Evolutionary conservation across 2,329 filamentous ascomycete genomes (phyloP).

Genomic region (Ceratocystis eucalypticola): DNA sequence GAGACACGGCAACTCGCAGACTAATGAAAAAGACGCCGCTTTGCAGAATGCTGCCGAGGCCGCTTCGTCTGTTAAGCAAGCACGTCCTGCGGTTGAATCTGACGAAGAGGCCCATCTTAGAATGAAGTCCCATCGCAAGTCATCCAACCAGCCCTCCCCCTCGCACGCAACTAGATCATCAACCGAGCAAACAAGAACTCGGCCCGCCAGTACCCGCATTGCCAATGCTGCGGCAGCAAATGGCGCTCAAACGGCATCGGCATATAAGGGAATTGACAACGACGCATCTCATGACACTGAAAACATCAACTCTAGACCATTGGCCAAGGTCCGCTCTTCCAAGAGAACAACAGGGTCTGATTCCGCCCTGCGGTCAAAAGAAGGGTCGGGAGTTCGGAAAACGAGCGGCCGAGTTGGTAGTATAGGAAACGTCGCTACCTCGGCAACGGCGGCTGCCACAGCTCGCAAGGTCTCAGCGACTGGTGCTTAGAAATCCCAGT

Average conservation of each 20-base stretch:
- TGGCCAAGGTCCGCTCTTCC: conserved; percentile 18
- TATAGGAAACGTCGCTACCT: conserved; percentile 28
- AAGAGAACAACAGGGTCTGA: conserved; percentile 25
- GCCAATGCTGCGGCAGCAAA: conserved; percentile 3
- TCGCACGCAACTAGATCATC: conserved; percentile 9
- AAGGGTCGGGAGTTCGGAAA: conserved; percentile 46
- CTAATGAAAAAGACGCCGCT: conserved; percentile 35
- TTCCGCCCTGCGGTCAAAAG: conserved; percentile 38
- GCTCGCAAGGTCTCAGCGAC: conserved; percentile 40
- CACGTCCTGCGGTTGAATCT: conserved; percentile 39
- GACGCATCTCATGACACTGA: conserved; percentile 57
- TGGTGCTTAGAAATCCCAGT: conserved; percentile 26
- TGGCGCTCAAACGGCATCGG: conserved; percentile 46
- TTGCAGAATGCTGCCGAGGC: conserved; percentile 46
- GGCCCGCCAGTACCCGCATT: conserved; percentile 58
- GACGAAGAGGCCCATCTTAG: conserved; percentile 76
- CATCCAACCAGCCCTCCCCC: conserved; percentile 28
- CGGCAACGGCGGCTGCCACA: conserved; percentile 31
- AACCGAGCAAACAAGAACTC: conserved; percentile 22
- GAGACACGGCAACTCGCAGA: conserved; percentile 36
- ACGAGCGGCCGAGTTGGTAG: conserved; percentile 53
- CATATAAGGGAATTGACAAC: conserved; percentile 39
- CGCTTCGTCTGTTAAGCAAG: conserved; percentile 46
- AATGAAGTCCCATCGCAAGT: conserved; percentile 53
- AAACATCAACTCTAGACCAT: conserved; percentile 42